phyloP scores from a whole-genome alignment of 306 rosid genomes.

The Rosa persica region DNA sequence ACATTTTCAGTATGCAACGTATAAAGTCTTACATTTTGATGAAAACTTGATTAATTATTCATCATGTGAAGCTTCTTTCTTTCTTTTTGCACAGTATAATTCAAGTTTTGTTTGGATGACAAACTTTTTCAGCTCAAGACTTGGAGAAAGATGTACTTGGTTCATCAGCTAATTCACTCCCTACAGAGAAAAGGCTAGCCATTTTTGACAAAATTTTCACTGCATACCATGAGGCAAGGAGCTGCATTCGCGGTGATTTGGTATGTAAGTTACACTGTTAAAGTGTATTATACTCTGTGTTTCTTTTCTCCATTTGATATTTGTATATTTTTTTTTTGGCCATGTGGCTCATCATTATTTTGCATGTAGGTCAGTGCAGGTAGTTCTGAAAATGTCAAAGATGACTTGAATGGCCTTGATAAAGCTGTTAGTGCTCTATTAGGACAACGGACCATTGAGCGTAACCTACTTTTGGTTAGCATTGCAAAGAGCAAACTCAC shows the following conservation, averaged over 20 bases:
- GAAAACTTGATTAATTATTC: slow-evolving; percentile 16
- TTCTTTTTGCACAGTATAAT: not conserved
- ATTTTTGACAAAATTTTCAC: slow-evolving; percentile 90
- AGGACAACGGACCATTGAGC: slow-evolving; percentile 93
- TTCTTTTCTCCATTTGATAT: not conserved
- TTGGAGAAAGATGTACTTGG: slow-evolving; percentile 86
- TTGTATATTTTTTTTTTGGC: not conserved
- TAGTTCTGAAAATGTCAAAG: slow-evolving; percentile 81
- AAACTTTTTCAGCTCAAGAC: slow-evolving; percentile 82
- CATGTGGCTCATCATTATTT: not conserved
- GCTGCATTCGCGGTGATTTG: slow-evolving; percentile 92
- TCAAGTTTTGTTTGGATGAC: slow-evolving; percentile 30
- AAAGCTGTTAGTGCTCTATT: slow-evolving; percentile 93
- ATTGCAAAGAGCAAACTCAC: slow-evolving; percentile 85
- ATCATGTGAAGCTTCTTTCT: slow-evolving; percentile 11
- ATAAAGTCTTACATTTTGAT: not conserved
- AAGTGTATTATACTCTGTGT: not conserved
- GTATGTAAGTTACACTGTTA: slow-evolving; percentile 38
- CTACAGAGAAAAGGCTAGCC: slow-evolving; percentile 72
- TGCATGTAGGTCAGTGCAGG: slow-evolving; percentile 73
- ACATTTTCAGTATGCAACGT: not conserved
- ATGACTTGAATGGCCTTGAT: slow-evolving; percentile 92
- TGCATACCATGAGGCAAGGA: slow-evolving; percentile 94
- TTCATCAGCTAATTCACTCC: slow-evolving; percentile 62
- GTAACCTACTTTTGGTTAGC: slow-evolving; percentile 82